Evolutionary conservation across 805 yeast genomes (phyloP), one percentile per base, ranked within the genome.

Genomic region (Suhomyces sp.): DNA sequence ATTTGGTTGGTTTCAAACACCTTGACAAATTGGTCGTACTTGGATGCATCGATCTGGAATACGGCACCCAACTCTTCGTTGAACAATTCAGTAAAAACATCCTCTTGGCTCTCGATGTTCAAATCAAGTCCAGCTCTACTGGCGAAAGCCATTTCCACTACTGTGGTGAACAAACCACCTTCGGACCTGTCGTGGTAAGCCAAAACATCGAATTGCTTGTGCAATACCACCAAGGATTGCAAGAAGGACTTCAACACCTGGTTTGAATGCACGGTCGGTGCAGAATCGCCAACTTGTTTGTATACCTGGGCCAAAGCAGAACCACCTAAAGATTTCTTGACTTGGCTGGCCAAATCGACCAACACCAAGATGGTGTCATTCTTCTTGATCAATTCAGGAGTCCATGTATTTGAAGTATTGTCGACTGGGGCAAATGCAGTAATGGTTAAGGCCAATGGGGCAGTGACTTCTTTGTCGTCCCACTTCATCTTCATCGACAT

Each of bases 401-500:
- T 93, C 99, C 99, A 94, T 1, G 99, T 94, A 54, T 81, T 84
- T 35, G 90, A 80, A 29, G 97, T 92, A 67, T 92, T 79, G 44
- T 73, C 74, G 46, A 94, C 97, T 33, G 96, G 89, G 53, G 87
- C 89, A 68, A 93, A 94, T 0, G 98, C 94, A 20, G 99, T 92
- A 60, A 93, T 80, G 46, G 89, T 87, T 62, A 93, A 81, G 10
- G 97, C 87, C 65, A 94, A 76, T 46, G 99, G 99, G n/a, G 97
- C 90, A 55, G 94, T 85, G 43, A 94, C 98, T 70, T 90, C 96
- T 62, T 86, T 89, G 57, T 84, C 82, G 47, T 80, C 89, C 99
- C 99, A 94, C 64, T 87, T 86, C 98, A 94, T 94, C 76, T 91
- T 90, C 99, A 94, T 93, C 20, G 98, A 91, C 97, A 94, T 91